A percentile compares a stretch with the other conserved stretches of the same genome.
Evolutionary conservation across 2,329 filamentous ascomycete species (phyloP).

Genomic region (Cladosporium colombiae): DNA sequence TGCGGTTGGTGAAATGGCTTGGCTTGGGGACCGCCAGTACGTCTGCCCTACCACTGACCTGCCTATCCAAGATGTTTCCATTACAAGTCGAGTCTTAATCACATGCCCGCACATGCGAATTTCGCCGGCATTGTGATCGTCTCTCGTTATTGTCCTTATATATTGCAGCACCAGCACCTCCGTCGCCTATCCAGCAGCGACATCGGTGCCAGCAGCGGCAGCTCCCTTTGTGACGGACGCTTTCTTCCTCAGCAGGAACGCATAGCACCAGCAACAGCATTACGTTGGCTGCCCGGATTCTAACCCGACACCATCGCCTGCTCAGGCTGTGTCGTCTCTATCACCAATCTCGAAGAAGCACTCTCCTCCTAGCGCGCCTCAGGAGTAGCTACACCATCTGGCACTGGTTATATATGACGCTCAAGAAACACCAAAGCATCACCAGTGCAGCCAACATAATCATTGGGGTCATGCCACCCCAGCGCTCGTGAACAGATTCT

Average conservation of each 20-base stretch:
- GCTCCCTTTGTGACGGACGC: conserved; percentile 15
- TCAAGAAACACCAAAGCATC: conserved; percentile 31
- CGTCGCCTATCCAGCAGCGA: conserved; percentile 15
- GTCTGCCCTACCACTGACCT: not conserved
- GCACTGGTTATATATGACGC: conserved; percentile 28
- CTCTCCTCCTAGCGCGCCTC: conserved; percentile 26
- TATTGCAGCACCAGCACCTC: conserved; percentile 20
- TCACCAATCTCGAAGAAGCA: conserved; percentile 29
- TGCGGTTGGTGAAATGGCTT: not conserved
- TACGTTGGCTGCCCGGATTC: conserved; percentile 13
- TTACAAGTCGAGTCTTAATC: not conserved
- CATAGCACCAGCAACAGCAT: conserved; percentile 18
- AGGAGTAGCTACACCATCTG: conserved; percentile 27
- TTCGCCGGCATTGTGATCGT: not conserved
- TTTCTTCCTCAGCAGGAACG: conserved; percentile 19
- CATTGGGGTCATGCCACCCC: conserved; percentile 38
- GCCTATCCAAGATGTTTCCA: not conserved
- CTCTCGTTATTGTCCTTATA: conserved; percentile 10
- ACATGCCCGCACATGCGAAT: not conserved
- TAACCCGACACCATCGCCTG: conserved; percentile 16
- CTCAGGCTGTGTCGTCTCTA: conserved; percentile 23
- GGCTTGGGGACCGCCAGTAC: not conserved
- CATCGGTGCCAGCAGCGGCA: conserved; percentile 23
- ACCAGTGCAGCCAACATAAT: conserved; percentile 26
- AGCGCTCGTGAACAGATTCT: conserved; percentile 35